Base-by-base conservation (phyloP, 2,329 filamentous ascomycete species). In the Pseudovirgaria hyperparasitica region DNA sequence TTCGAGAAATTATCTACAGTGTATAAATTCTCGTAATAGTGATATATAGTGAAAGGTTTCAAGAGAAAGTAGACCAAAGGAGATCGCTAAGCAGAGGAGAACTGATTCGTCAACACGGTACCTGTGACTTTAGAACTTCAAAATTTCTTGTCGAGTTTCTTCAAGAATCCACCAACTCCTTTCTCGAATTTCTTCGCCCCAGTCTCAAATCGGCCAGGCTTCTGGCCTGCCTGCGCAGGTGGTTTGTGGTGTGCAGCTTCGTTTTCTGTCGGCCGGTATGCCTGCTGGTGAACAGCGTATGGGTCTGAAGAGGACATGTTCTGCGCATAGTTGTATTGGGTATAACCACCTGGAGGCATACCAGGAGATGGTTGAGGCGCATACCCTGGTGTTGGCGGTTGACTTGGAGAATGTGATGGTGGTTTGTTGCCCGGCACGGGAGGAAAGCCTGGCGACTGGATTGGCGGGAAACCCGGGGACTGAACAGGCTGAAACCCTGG, bases 81-180 rank as follows among this genome's bases (percentile, higher is more conserved):
- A n/a, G n/a, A n/a, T n/a, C n/a, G n/a, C n/a, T n/a, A n/a, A n/a
- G n/a, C n/a, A n/a, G n/a, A n/a, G n/a, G n/a, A n/a, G n/a, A n/a
- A n/a, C n/a, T n/a, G n/a, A n/a, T n/a, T n/a, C n/a, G n/a, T n/a
- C n/a, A n/a, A n/a, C n/a, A n/a, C n/a, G n/a, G n/a, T n/a, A n/a
- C n/a, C n/a, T n/a, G n/a, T n/a, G n/a, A n/a, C n/a, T n/a, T n/a
- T n/a, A n/a, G n/a, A 27, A 14, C 16, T 14, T 34, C 39, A 50
- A 54, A 77, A 75, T 47, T 72, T 79, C 70, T 81, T 82, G 58
- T 85, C 79, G 52, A 85, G 66, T 57, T 76, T 82, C 65, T 77
- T 82, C 38, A 85, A 52, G 61, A 84, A 76, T 5, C 74, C 72
- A 16, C 71, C 68, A 4, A 84, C 68, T 1, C 76, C 74, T 49